A percentile compares a stretch with the other conserved stretches of the same genome.
Conservation (phyloP, 2,329 filamentous ascomycete genomes). For the Clarireedia sp. region DNA sequence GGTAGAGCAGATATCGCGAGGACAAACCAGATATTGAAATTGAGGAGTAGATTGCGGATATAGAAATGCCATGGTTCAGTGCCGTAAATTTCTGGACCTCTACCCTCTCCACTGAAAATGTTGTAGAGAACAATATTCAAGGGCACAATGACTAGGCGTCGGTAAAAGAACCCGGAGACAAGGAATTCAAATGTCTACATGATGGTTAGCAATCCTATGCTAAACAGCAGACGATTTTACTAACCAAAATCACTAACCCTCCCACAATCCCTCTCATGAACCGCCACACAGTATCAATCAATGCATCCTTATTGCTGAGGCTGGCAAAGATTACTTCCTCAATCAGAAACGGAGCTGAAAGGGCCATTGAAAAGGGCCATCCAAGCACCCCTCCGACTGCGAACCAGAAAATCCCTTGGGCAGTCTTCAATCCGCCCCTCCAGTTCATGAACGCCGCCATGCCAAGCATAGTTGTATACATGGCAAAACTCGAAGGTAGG, state of each 20-base stretch:
- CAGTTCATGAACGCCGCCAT: slow-evolving; percentile 87
- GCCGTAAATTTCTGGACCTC: slow-evolving; percentile 85
- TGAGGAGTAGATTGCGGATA: slow-evolving; percentile 79
- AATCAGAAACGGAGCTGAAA: slow-evolving; percentile 70
- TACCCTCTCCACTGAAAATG: slow-evolving; percentile 69
- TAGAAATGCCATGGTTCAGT: slow-evolving; percentile 98
- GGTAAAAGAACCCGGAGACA: slow-evolving; percentile 81
- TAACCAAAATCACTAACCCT: slow-evolving; percentile 27
- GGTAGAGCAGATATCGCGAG: slow-evolving; percentile 70
- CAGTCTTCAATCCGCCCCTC: slow-evolving; percentile 69
- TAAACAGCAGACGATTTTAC: slow-evolving; percentile 25
- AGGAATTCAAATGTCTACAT: slow-evolving; percentile 58
- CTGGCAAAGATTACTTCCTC: slow-evolving; percentile 61
- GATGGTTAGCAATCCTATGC: background rate
- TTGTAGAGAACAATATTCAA: slow-evolving; percentile 97
- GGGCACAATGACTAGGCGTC: slow-evolving; percentile 65
- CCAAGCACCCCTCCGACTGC: slow-evolving; percentile 77
- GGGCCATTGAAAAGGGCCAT: slow-evolving; percentile 86
- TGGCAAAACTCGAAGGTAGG: slow-evolving; percentile 90
- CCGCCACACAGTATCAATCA: slow-evolving; percentile 52
- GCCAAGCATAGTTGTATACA: slow-evolving; percentile 87
- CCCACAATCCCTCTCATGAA: slow-evolving; percentile 56
- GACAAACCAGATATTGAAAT: slow-evolving; percentile 93
- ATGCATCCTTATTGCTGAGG: slow-evolving; percentile 47
- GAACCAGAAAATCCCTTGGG: slow-evolving; percentile 84